Percentiles rank a stretch among this genome's conserved stretches.
Evolutionary conservation across 345 rosid genomes (phyloP).

Genomic region (Gossypium mustelinum): DNA sequence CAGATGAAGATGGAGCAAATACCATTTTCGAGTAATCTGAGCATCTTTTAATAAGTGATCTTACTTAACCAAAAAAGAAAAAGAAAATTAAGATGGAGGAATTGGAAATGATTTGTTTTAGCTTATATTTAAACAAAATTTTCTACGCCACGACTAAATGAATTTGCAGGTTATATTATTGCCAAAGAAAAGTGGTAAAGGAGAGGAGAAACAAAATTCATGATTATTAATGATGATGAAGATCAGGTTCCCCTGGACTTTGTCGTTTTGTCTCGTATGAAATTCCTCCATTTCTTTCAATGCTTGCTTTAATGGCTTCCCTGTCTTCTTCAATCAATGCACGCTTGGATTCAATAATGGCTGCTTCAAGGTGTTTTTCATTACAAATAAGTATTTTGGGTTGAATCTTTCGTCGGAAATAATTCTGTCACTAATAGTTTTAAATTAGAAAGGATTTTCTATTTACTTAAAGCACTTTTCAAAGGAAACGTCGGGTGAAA

Average conservation of each 20-base stretch:
- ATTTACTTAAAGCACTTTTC: no score
- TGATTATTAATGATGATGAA: slow-evolving; percentile 45
- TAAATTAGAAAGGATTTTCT: no score
- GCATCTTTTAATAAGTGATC: slow-evolving; percentile 48
- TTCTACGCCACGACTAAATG: not conserved
- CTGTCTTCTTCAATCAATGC: slow-evolving; percentile 42
- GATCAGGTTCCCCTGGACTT: slow-evolving; percentile 82
- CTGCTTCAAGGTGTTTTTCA: not conserved
- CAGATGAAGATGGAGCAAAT: slow-evolving; percentile 75
- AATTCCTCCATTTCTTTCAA: slow-evolving; percentile 34
- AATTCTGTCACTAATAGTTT: no score
- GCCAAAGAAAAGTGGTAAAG: no score
- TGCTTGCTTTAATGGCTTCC: slow-evolving; percentile 40
- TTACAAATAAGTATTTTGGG: no score
- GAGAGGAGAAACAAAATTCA: not conserved
- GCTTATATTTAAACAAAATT: not conserved
- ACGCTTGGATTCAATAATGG: slow-evolving; percentile 1
- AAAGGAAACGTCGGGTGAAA: no score
- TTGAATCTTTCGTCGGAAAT: no score
- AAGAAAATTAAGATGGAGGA: no score
- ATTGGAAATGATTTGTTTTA: no score
- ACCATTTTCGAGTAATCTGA: slow-evolving; percentile 61
- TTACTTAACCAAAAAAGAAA: slow-evolving; percentile 17
- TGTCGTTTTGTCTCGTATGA: slow-evolving; percentile 32
- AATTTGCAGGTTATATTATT: not conserved